Conservation (phyloP, 805 yeast genomes). For the Kuraishia hungarica region DNA sequence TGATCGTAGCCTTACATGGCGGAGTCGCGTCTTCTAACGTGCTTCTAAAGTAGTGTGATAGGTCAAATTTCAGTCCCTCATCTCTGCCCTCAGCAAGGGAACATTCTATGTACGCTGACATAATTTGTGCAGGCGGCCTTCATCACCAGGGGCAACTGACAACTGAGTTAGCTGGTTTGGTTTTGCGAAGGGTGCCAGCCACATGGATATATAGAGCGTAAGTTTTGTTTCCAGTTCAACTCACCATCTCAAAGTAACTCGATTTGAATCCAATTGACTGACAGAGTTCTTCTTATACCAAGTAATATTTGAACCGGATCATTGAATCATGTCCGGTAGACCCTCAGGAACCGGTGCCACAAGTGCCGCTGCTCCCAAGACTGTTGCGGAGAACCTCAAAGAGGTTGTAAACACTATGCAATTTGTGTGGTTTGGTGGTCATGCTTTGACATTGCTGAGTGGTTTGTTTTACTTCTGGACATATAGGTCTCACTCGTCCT, state of each 20-base stretch:
- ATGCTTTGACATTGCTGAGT: constrained; percentile 35
- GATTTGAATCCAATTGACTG: too few species aligned
- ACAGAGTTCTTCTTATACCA: too few species aligned
- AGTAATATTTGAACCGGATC: background rate
- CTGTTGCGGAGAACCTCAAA: background rate
- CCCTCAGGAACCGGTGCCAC: background rate
- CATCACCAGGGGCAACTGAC: background rate
- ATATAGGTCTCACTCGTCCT: constrained; percentile 20
- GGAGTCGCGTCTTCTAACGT: background rate
- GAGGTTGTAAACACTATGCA: constrained; percentile 37
- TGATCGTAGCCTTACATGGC: background rate
- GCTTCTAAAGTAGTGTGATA: background rate
- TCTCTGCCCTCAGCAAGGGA: background rate
- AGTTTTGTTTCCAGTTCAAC: too few species aligned
- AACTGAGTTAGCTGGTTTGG: too few species aligned
- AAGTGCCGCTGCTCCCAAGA: background rate
- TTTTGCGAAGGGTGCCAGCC: too few species aligned
- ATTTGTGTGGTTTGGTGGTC: constrained; percentile 72
- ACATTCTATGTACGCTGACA: background rate
- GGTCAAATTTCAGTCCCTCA: background rate
- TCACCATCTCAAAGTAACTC: too few species aligned
- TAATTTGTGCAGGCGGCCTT: background rate
- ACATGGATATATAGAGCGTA: too few species aligned
- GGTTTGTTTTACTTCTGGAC: constrained; percentile 29
- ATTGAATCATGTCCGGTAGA: background rate